These are phyloP conservation scores for Aphanocladium album DNA, from an alignment of 2,329 filamentous ascomycete genomes.

Conservation along the genomic window DNA sequence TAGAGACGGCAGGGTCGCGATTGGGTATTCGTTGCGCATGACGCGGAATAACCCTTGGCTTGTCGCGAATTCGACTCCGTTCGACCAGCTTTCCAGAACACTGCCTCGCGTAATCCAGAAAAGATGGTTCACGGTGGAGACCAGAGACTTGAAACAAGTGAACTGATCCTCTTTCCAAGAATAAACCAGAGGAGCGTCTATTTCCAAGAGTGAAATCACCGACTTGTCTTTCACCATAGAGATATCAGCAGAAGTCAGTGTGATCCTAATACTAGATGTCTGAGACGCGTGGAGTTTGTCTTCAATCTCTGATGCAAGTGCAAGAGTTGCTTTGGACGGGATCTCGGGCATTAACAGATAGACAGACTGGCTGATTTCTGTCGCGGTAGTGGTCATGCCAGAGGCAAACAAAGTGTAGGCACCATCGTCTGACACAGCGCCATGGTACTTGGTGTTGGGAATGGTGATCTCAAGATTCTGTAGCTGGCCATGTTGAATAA, in stretches of 20 bases:
- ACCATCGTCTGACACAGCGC: background rate
- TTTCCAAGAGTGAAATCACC: conserved; percentile 16
- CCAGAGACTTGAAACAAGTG: conserved; percentile 10
- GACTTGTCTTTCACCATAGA: conserved; percentile 8
- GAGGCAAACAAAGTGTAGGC: background rate
- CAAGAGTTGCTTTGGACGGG: background rate
- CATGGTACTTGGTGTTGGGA: background rate
- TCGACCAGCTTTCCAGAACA: conserved; percentile 7
- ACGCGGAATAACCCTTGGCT: conserved; percentile 16
- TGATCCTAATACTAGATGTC: background rate
- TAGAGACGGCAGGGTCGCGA: conserved; percentile 8
- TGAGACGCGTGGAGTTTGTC: background rate
- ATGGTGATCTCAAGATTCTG: background rate
- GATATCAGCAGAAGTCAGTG: background rate
- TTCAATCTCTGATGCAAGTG: background rate
- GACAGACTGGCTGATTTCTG: background rate
- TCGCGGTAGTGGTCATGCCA: background rate
- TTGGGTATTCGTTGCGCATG: conserved; percentile 18
- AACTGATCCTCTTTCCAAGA: conserved; percentile 12
- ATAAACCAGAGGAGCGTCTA: conserved; percentile 11
- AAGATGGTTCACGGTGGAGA: conserved; percentile 14
- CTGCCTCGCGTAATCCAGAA: conserved; percentile 16
- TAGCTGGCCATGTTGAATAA: background rate
- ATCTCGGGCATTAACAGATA: background rate
- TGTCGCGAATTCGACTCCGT: conserved; percentile 14